These are phyloP conservation scores for Balansia obtecta DNA, from an alignment of 2,329 filamentous ascomycete species.

Conservation along the genomic window DNA sequence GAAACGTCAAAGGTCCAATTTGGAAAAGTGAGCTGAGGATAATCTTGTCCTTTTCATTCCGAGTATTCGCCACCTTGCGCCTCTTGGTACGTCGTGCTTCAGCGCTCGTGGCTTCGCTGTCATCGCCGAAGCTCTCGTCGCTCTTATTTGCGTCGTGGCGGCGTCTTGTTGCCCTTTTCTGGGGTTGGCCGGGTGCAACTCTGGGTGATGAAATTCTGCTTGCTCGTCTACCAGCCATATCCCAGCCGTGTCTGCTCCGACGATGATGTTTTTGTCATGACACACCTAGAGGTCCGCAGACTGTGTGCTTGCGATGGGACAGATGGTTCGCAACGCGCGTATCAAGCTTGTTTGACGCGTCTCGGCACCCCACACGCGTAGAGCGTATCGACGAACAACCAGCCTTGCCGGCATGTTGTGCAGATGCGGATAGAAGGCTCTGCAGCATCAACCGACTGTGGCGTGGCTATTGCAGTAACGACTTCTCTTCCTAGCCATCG, in stretches of 20 bases:
- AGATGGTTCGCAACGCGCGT: not conserved
- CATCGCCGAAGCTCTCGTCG: constrained; percentile 1
- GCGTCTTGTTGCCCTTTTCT: not conserved
- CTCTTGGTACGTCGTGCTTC: constrained; percentile 4
- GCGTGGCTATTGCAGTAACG: too few species aligned
- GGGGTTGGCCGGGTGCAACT: not conserved
- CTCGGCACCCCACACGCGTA: constrained; percentile 2
- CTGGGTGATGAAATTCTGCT: not conserved
- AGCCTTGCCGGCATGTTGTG: too few species aligned
- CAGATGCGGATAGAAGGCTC: too few species aligned
- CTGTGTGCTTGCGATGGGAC: not conserved
- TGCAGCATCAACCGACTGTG: too few species aligned
- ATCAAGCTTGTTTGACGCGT: constrained; percentile 1
- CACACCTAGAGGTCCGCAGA: not conserved
- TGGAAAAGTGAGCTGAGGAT: constrained; percentile 7
- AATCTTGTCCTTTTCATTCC: not conserved
- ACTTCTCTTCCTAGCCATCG: too few species aligned
- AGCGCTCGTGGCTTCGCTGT: not conserved
- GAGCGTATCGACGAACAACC: not conserved
- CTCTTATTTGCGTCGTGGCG: not conserved
- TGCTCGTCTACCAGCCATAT: constrained; percentile 4
- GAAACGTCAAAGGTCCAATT: not conserved
- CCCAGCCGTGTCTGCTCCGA: not conserved
- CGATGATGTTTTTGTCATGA: not conserved
- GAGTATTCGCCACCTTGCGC: constrained; percentile 4